Evolutionary conservation across 257 asterid species (phyloP).

Genomic region (Nicotiana undulata): DNA sequence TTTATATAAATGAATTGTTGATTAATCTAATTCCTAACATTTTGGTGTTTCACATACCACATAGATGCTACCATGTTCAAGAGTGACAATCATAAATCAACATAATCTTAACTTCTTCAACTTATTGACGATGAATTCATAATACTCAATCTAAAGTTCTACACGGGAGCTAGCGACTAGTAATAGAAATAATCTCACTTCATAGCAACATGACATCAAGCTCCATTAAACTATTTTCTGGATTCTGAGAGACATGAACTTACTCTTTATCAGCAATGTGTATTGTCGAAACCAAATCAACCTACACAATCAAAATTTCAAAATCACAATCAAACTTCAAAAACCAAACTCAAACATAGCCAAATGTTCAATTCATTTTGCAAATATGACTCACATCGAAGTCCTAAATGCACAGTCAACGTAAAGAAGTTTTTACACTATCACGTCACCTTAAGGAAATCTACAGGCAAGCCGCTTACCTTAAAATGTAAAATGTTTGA

Average conservation of each 20-base stretch:
- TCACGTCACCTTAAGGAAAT: no score
- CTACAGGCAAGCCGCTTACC: no score
- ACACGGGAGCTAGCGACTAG: neutral
- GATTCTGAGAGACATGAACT: constrained; percentile 17
- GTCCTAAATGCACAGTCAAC: neutral
- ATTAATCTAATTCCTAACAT: no score
- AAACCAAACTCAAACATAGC: neutral
- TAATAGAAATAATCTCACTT: neutral
- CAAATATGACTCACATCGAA: neutral
- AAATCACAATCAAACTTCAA: neutral
- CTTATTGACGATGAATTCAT: neutral
- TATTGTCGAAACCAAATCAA: constrained; percentile 94
- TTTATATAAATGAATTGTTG: no score
- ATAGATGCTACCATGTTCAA: neutral
- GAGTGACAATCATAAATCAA: neutral
- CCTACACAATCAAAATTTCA: constrained; percentile 32
- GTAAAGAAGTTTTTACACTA: no score
- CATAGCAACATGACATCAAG: neutral
- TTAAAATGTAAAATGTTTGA: no score
- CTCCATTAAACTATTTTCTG: neutral
- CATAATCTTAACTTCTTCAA: neutral
- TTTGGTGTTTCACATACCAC: neutral
- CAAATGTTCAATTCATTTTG: neutral
- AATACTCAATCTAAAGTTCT: neutral
- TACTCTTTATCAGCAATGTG: constrained; percentile 98